phyloP scores from a whole-genome alignment of 495 filamentous ascomycete genomes.

The Neurospora sp. region DNA sequence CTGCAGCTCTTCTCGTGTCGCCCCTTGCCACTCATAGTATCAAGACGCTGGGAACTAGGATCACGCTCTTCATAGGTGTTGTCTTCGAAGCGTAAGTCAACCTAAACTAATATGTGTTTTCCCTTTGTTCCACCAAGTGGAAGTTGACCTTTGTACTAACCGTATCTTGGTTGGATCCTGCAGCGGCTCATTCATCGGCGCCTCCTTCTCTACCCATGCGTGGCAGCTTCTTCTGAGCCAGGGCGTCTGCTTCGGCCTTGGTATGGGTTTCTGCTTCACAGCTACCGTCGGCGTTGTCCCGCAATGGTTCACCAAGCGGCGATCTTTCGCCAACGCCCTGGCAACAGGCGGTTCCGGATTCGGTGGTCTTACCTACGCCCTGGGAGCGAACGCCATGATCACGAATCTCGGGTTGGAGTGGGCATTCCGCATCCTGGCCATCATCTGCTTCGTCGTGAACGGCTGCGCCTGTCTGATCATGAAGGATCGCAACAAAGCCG shows the following conservation, averaged over 20 bases:
- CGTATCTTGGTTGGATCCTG: neutral
- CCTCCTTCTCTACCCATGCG: slow-evolving; percentile 56
- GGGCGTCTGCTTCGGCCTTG: slow-evolving; percentile 65
- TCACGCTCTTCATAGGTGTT: slow-evolving; percentile 50
- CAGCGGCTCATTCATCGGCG: slow-evolving; percentile 49
- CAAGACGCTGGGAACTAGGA: slow-evolving; percentile 43
- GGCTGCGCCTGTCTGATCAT: slow-evolving; percentile 47
- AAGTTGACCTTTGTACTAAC: neutral
- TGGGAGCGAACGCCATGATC: slow-evolving; percentile 52
- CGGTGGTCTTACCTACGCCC: slow-evolving; percentile 55
- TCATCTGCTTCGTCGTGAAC: slow-evolving; percentile 51
- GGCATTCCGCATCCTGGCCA: slow-evolving; percentile 61
- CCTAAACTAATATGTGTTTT: neutral
- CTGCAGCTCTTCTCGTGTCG: slow-evolving; percentile 49
- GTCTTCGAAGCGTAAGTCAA: slow-evolving; percentile 44
- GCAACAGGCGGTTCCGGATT: slow-evolving; percentile 65
- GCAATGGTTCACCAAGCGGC: slow-evolving; percentile 67
- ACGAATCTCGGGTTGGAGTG: slow-evolving; percentile 48
- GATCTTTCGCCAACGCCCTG: slow-evolving; percentile 66
- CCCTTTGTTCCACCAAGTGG: neutral
- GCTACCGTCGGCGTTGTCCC: slow-evolving; percentile 59
- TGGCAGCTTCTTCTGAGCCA: slow-evolving; percentile 73
- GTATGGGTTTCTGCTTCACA: slow-evolving; percentile 70
- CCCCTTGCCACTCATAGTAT: slow-evolving; percentile 54
- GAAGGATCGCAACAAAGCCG: slow-evolving; percentile 55